phyloP scores from a whole-genome alignment of 2,329 filamentous ascomycete genomes.

The Curvularia hawaiiensis region DNA sequence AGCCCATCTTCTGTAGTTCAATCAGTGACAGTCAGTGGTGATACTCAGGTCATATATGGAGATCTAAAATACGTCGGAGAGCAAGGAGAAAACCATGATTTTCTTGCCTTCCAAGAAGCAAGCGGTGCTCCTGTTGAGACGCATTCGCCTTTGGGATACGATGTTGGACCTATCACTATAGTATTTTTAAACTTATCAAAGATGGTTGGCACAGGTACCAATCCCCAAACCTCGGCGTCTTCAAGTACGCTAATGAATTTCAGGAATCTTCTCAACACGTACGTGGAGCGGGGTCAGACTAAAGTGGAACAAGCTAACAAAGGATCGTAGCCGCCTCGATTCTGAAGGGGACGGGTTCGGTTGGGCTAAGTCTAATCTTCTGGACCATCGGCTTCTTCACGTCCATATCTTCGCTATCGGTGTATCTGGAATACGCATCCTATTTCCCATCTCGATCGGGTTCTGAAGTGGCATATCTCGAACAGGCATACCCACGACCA shows the following conservation, averaged over 20 bases:
- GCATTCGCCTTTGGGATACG: constrained; percentile 39
- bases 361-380: constrained; percentile 36
- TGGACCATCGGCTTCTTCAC: constrained; percentile 39
- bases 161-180: constrained; percentile 37
- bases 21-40: background rate
- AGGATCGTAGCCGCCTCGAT: constrained; percentile 14
- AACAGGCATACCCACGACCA: constrained; percentile 38
- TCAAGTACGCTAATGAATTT: background rate
- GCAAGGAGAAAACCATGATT: constrained; percentile 22
- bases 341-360: constrained; percentile 30
- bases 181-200: constrained; percentile 39
- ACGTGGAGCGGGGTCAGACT: background rate
- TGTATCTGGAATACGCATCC: constrained; percentile 37
- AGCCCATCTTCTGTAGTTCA: background rate
- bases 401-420: constrained; percentile 30
- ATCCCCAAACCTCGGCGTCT: background rate
- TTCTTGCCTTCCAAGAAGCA: constrained; percentile 32
- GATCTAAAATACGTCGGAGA: constrained; percentile 26
- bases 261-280: background rate
- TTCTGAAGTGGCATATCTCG: constrained; percentile 38
- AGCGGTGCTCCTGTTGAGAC: constrained; percentile 39
- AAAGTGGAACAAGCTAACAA: constrained; percentile 21
- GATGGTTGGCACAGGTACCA: constrained; percentile 42
- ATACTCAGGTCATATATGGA: background rate
- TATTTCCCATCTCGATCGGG: constrained; percentile 38